Conservation (phyloP, 805 yeast species). For the Yarrowia sp. region DNA sequence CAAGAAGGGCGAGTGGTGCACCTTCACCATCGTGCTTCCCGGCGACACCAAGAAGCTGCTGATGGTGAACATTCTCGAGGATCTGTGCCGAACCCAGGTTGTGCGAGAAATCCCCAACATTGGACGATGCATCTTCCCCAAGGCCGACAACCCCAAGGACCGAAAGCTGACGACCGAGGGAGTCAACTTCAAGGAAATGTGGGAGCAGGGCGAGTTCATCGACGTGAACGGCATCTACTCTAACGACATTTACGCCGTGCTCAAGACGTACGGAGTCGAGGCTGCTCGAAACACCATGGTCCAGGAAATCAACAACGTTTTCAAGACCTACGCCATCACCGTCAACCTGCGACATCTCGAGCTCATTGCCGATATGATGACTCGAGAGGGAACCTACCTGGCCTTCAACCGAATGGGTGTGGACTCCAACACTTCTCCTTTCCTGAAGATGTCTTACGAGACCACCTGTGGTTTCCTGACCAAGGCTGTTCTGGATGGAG, state of each 20-base stretch:
- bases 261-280: constrained; percentile 95
- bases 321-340: constrained; percentile 93
- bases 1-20: constrained; percentile 87
- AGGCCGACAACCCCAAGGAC: constrained; percentile 61
- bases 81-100: constrained; percentile 84
- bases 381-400: constrained; percentile 95
- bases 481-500: constrained; percentile 92
- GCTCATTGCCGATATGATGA: constrained; percentile 98
- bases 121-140: constrained; percentile 91
- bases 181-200: constrained; percentile 96
- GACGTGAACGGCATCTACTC: constrained; percentile 89
- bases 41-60: constrained; percentile 89
- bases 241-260: constrained; percentile 90
- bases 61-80: constrained; percentile 97
- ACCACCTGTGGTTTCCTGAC: constrained; percentile 97
- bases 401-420: constrained; percentile 99
- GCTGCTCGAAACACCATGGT: constrained; percentile 98
- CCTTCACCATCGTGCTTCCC: constrained; percentile 80
- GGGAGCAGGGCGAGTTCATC: constrained; percentile 95
- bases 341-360: constrained; percentile 95
- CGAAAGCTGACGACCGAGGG: constrained; percentile 94
- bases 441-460: constrained; percentile 98
- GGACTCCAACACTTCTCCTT: constrained; percentile 91
- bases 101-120: constrained; percentile 90
- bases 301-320: constrained; percentile 92